Base-by-base conservation (phyloP, 768 basidiomycete species). In the Termitomyces sp. region DNA sequence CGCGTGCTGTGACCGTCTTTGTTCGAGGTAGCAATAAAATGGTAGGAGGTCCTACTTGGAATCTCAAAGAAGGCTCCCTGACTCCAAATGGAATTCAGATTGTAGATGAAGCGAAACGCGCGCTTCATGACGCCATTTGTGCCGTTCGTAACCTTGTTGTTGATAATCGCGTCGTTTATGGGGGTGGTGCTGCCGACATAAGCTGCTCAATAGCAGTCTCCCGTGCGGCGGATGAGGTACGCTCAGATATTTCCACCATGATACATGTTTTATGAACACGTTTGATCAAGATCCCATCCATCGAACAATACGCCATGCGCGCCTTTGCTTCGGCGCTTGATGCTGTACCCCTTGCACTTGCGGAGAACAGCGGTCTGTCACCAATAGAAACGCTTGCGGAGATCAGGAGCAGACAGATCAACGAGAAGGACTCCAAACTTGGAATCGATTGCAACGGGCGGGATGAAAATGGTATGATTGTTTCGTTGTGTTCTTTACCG, bases 281-380 rank as follows among this genome's bases (percentile, higher is more conserved):
- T 47, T 40, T 36, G 49, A 18, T 45, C 26, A 30, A 94, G 92
- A 96, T 97, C 63, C 88, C 97, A 1, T 83, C 93, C 30, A 98
- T 99, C 66, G 97, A 99, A 74, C 97, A 99, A 78, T 99, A 99
- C 68, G 97, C 97, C 3, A 98, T 99, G 95, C 88, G 96, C 50
- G 95, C 97, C n/a, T 99, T 98, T 70, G 83, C 97, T 4, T 90
- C 92, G 35, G 96, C 97, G 14, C 78, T 99, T 8, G 97, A 99
- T 66, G 83, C 94, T n/a, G 76, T 98, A 50, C 97, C 97, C 3
- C 83, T 99, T 13, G 97, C 97, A 4, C 80, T 99, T 12, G 97
- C 97, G 14, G 97, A 99, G 74, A 99, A 99, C 79, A 96, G 93
- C 60, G 97, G 97, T 54, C 73, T 98, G 45, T 87, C 91, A 14